Evolutionary conservation across 2,329 filamentous ascomycete species (phyloP).

Genomic region (Nannizziopsis arthrosporioides): DNA sequence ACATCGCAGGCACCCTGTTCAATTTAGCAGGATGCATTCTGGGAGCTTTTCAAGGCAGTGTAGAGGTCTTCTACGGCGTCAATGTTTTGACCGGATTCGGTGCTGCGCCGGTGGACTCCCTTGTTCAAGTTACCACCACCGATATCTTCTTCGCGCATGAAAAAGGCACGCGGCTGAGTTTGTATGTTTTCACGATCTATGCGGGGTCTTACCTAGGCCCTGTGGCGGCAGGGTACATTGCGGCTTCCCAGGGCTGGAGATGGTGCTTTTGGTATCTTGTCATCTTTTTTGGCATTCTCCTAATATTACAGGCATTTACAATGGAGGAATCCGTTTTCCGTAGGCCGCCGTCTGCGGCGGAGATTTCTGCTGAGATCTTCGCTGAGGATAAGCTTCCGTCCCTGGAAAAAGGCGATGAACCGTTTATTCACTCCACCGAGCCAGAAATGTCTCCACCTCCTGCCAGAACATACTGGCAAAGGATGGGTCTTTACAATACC

Average conservation of each 20-base stretch:
- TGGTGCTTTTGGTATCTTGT: slow-evolving; percentile 41
- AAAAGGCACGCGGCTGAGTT: slow-evolving; percentile 32
- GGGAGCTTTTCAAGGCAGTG: slow-evolving; percentile 11
- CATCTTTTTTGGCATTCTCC: slow-evolving; percentile 30
- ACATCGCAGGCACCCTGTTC: slow-evolving; percentile 11
- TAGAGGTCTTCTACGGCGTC: slow-evolving; percentile 10
- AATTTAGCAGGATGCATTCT: slow-evolving; percentile 12
- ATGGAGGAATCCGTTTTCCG: slow-evolving; percentile 51
- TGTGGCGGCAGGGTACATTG: slow-evolving; percentile 23
- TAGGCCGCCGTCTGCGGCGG: slow-evolving; percentile 18
- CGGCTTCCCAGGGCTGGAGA: slow-evolving; percentile 37
- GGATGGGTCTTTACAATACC: slow-evolving; percentile 27
- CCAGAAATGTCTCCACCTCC: slow-evolving; percentile 14
- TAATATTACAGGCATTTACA: slow-evolving; percentile 45
- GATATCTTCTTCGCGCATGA: slow-evolving; percentile 39
- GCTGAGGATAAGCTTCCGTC: slow-evolving; percentile 6
- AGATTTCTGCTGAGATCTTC: slow-evolving; percentile 2
- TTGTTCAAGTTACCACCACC: slow-evolving; percentile 38
- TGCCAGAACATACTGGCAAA: slow-evolving; percentile 35
- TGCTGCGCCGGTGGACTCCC: slow-evolving; percentile 38
- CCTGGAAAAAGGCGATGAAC: slow-evolving; percentile 2
- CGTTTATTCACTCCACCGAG: not conserved
- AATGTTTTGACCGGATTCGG: slow-evolving; percentile 24
- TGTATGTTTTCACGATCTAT: slow-evolving; percentile 37
- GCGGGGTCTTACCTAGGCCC: slow-evolving; percentile 36